Percentiles rank a stretch among this genome's conserved stretches.
Conservation (phyloP, 2,329 filamentous ascomycete species). For the Pleurostoma richardsiae region DNA sequence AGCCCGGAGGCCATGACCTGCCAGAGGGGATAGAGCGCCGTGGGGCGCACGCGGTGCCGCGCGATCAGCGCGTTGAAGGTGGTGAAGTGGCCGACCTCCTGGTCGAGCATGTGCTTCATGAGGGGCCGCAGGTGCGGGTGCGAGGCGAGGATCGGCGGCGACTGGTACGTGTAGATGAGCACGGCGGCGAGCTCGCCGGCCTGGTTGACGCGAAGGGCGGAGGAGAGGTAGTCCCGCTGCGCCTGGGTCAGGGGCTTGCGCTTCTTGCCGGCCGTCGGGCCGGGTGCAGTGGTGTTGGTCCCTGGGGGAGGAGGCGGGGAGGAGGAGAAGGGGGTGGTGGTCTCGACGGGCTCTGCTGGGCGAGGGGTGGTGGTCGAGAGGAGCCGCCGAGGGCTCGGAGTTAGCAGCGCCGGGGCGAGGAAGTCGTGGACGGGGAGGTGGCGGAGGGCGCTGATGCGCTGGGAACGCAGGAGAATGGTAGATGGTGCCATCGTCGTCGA, state of each 20-base stretch:
- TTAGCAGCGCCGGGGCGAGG: constrained; percentile 27
- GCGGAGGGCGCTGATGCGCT: constrained; percentile 11
- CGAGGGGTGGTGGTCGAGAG: constrained; percentile 9
- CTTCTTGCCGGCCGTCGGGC: constrained; percentile 12
- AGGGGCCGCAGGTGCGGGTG: constrained; percentile 85
- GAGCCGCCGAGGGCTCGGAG: constrained; percentile 10
- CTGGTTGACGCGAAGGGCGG: constrained; percentile 87
- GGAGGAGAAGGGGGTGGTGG: background rate
- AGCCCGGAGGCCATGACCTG: constrained; percentile 71
- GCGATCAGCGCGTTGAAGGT: constrained; percentile 82
- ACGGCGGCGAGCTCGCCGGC: constrained; percentile 95
- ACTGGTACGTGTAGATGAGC: constrained; percentile 89
- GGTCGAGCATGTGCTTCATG: constrained; percentile 98
- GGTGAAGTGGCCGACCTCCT: constrained; percentile 81
- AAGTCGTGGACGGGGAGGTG: constrained; percentile 26
- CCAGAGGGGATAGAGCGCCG: constrained; percentile 90
- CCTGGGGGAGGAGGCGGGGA: background rate
- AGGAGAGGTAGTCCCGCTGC: constrained; percentile 71
- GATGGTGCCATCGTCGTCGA: constrained; percentile 13
- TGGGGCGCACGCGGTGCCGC: constrained; percentile 85
- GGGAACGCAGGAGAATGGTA: constrained; percentile 11
- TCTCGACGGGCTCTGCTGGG: constrained; percentile 8
- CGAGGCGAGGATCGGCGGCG: constrained; percentile 69
- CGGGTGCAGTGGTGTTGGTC: background rate
- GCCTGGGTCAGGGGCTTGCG: constrained; percentile 60